Base-by-base conservation (phyloP, 225 moss, liverwort and hornwort species). In the Marchantia polymorpha region DNA sequence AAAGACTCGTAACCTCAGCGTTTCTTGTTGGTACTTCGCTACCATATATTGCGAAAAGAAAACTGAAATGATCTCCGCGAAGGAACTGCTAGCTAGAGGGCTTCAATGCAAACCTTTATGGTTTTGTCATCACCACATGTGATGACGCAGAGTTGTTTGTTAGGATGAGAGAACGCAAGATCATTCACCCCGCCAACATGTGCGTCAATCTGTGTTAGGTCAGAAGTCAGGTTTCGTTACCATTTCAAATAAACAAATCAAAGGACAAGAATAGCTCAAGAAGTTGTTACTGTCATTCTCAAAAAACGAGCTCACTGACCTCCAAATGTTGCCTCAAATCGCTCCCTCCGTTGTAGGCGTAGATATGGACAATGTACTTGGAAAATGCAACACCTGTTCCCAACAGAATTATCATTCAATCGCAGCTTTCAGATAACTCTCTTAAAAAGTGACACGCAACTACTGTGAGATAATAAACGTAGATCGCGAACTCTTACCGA, bases 101-200 rank as follows among this genome's bases (percentile, higher is more conserved):
- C 27, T 23, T 6, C 0, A 15, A 29, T 14, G 59, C 46, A 69
- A 76, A 97, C 96, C 94, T 93, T 97, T 27, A 97, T 97, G 48
- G 93, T 97, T 79, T 97, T 97, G 67, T 97, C 97, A 71, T 97
- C 97, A 70, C 97, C 97, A 74, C 97, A 97, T 30, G 97, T 97
- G 72, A 97, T 97, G 0, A 97, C 97, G 78, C 97, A 97, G 20
- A 97, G 85, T 82, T 93, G 97, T 70, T 97, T 97, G 81, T 97
- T 97, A 10, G 97, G 97, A 84, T 97, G 97, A 67, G 97, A 97
- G 80, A 97, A 97, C 16, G 97, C 97, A 82, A 97, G 83, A 82
- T 97, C 97, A 55, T 97, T 97, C 76, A 97, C 97, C 53, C 94
- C 97, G 52, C 97, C 97, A 53, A 93, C 93, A 86, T 97, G 97